These are phyloP conservation scores for Pyracantha coccinea DNA, from an alignment of 331 rosid species.

Conservation along the genomic window DNA sequence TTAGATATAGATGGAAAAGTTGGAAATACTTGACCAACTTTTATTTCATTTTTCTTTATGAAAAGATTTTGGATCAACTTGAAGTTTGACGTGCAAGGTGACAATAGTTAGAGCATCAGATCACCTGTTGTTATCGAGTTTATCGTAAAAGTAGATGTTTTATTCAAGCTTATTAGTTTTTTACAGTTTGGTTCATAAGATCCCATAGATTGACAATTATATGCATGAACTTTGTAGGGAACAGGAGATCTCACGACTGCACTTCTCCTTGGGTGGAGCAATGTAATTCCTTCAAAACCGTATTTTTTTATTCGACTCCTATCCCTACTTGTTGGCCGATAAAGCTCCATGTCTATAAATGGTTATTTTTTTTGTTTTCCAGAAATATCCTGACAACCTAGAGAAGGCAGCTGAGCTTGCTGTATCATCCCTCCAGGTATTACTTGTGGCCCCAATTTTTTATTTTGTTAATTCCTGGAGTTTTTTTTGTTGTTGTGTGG, in stretches of 20 bases:
- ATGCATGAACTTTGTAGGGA: slow-evolving; percentile 46
- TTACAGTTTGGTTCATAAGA: neutral
- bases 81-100: neutral
- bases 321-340: neutral
- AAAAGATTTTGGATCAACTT: neutral
- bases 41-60: too few species aligned
- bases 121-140: neutral
- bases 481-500: neutral
- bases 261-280: slow-evolving; percentile 93
- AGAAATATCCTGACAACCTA: slow-evolving; percentile 69
- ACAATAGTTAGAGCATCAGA: neutral
- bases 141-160: neutral
- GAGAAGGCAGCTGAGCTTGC: slow-evolving; percentile 82
- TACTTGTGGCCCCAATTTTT: neutral
- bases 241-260: slow-evolving; percentile 91
- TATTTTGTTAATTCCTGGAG: neutral
- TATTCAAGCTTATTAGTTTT: neutral
- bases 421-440: slow-evolving; percentile 73
- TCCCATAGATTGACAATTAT: slow-evolving; percentile 8
- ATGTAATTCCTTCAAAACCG: slow-evolving; percentile 42
- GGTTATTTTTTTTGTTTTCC: slow-evolving; percentile 13
- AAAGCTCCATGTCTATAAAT: slow-evolving; percentile 11
- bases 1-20: too few species aligned
- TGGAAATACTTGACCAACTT: too few species aligned
- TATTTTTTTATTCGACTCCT: slow-evolving; percentile 12